Evolutionary conservation across 345 rosid genomes (phyloP).

Genomic region (Syzygium grande): DNA sequence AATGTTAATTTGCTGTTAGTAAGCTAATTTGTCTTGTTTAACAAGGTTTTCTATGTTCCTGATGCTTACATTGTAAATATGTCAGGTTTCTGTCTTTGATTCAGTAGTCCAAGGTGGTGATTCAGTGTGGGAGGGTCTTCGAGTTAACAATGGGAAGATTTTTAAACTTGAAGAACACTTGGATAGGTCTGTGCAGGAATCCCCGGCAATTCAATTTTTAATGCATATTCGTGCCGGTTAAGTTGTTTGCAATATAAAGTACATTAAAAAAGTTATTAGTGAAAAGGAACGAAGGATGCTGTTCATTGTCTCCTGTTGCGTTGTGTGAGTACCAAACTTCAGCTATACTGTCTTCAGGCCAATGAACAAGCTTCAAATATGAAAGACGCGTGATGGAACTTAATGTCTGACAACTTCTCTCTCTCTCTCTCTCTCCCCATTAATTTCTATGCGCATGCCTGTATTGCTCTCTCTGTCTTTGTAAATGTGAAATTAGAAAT

Average conservation of each 20-base stretch:
- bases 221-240: background rate
- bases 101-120: conserved; percentile 94
- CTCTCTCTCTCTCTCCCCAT: background rate
- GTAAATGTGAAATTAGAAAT: background rate
- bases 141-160: conserved; percentile 58
- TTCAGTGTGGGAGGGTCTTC: conserved; percentile 93
- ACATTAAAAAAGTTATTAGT: background rate
- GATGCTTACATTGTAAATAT: background rate
- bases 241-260: background rate
- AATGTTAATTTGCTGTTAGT: background rate
- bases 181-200: conserved; percentile 44
- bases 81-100: conserved; percentile 84
- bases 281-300: background rate
- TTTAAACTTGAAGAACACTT: conserved; percentile 89
- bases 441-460: background rate
- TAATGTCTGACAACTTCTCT: background rate
- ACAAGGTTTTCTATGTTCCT: background rate
- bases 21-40: background rate
- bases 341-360: background rate
- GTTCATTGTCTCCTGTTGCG: background rate
- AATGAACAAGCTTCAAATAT: background rate
- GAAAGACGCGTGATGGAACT: background rate
- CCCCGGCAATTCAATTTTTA: background rate
- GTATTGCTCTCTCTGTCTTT: background rate
- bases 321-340: background rate